Evolutionary conservation across 805 yeast genomes (phyloP).

Genomic region (Candida coleopterorum): DNA sequence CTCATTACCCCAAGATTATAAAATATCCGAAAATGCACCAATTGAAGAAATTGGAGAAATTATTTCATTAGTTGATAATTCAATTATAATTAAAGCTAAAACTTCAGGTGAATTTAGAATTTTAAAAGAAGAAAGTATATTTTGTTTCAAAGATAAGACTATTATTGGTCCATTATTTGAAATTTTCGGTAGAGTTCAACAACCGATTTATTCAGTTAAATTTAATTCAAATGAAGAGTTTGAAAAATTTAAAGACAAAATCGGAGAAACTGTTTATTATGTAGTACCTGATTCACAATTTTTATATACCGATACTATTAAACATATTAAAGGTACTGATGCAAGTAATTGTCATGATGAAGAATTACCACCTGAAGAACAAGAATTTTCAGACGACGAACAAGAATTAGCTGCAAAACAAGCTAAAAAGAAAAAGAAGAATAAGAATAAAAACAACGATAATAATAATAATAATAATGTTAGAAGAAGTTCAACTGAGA

Average conservation of each 20-base stretch:
- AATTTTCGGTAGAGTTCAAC: constrained; percentile 81
- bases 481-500: constrained; percentile 11
- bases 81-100: constrained; percentile 65
- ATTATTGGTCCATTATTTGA: constrained; percentile 78
- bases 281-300: constrained; percentile 81
- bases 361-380: constrained; percentile 88
- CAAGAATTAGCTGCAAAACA: constrained; percentile 70
- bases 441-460: constrained; percentile 23
- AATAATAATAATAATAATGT: constrained; percentile 7
- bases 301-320: constrained; percentile 68
- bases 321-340: constrained; percentile 77
- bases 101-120: constrained; percentile 82
- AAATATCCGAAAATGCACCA: constrained; percentile 54
- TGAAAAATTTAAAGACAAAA: constrained; percentile 39
- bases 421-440: constrained; percentile 56
- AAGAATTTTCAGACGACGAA: constrained; percentile 94
- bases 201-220: constrained; percentile 76
- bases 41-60: constrained; percentile 71
- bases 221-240: constrained; percentile 50
- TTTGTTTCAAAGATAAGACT: constrained; percentile 69
- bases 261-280: constrained; percentile 61
- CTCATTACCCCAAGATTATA: constrained; percentile 60
- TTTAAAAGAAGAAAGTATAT: constrained; percentile 71
- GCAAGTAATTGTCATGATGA: constrained; percentile 95
- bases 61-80: constrained; percentile 63